Conservation (phyloP, 805 yeast species). For the Soucietia sequanensis region DNA sequence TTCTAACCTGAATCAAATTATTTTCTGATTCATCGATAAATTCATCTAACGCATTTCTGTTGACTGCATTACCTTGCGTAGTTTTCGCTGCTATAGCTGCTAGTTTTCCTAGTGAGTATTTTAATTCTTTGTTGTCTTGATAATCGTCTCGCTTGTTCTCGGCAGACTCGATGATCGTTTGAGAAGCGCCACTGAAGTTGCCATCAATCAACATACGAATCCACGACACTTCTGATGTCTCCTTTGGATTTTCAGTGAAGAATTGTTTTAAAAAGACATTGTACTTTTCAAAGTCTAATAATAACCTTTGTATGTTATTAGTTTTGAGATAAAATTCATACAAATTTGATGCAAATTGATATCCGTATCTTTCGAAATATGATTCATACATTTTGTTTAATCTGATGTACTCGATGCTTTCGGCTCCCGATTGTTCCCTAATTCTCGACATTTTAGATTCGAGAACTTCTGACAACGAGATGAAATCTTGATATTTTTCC, state of each 20-base stretch:
- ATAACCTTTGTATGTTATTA: constrained; percentile 51
- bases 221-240: constrained; percentile 66
- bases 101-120: constrained; percentile 71
- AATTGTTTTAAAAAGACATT: constrained; percentile 50
- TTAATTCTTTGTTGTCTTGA: constrained; percentile 49
- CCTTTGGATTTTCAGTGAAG: constrained; percentile 40
- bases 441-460: constrained; percentile 29
- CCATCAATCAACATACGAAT: constrained; percentile 57
- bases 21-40: constrained; percentile 47
- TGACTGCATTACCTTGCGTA: constrained; percentile 5
- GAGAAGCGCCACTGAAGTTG: constrained; percentile 51
- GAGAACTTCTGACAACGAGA: constrained; percentile 55
- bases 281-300: constrained; percentile 57
- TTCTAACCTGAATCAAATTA: constrained; percentile 46
- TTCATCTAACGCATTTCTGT: constrained; percentile 16
- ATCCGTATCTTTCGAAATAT: constrained; percentile 63
- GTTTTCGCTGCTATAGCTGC: constrained; percentile 47
- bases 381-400: constrained; percentile 34
- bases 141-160: constrained; percentile 35
- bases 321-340: constrained; percentile 56
- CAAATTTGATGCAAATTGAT: constrained; percentile 63
- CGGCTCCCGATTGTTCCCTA: constrained; percentile 15
- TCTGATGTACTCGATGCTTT: constrained; percentile 12
- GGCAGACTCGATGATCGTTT: constrained; percentile 42
- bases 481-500: constrained; percentile 64